Evolutionary conservation across 495 filamentous ascomycete species (phyloP).

Genomic region (Aspergillus affinis): DNA sequence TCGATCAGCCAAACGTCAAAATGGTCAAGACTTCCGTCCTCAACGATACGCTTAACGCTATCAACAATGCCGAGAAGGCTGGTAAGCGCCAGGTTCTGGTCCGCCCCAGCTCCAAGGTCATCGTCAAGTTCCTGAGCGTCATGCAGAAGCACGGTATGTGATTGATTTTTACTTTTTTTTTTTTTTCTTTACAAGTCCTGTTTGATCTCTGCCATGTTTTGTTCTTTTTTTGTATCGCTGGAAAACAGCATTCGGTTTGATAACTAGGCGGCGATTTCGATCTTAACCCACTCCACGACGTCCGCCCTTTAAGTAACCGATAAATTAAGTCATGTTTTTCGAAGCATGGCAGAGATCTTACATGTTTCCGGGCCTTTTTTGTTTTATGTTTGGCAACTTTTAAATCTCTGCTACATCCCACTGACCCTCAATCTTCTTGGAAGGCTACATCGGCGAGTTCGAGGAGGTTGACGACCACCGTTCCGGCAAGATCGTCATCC

Average conservation of each 20-base stretch:
- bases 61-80: slow-evolving; percentile 99
- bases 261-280: slow-evolving; percentile 97
- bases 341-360: slow-evolving; percentile 78
- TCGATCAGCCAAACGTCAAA: slow-evolving; percentile 63
- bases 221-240: slow-evolving; percentile 12
- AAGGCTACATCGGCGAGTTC: slow-evolving; percentile 99
- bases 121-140: slow-evolving; percentile 96
- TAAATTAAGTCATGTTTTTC: slow-evolving; percentile 59
- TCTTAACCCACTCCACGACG: slow-evolving; percentile 59
- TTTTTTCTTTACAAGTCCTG: slow-evolving; percentile 11
- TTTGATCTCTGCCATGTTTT: slow-evolving; percentile 6
- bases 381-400: slow-evolving; percentile 23
- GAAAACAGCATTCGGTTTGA: slow-evolving; percentile 72
- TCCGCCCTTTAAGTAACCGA: slow-evolving; percentile 99
- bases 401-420: slow-evolving; percentile 24
- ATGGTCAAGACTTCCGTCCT: slow-evolving; percentile 99
- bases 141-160: slow-evolving; percentile 99
- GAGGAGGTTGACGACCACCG: slow-evolving; percentile 99
- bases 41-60: slow-evolving; percentile 98
- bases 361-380: slow-evolving; percentile 71
- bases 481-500: slow-evolving; percentile 96
- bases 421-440: slow-evolving; percentile 51
- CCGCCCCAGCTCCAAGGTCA: slow-evolving; percentile 96
- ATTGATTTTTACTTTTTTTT: slow-evolving; percentile 8
- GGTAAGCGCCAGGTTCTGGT: slow-evolving; percentile 98